A percentile compares a stretch with the other conserved stretches of the same genome.
Conservation (phyloP, 1,139 yeast genomes). For the Debaryomycetaceae sp. region DNA sequence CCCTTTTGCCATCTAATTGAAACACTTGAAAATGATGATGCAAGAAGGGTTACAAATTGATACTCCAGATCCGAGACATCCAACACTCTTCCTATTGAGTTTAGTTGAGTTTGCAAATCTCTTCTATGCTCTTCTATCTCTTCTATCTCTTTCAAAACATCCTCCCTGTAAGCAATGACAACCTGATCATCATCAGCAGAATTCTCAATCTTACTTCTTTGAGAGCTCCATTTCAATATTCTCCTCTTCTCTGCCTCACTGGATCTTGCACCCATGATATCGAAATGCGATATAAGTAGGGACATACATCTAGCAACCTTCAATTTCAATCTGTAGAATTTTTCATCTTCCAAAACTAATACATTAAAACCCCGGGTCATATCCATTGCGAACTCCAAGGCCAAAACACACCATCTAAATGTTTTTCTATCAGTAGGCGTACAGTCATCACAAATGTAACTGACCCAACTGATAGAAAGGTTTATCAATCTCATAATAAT, state of each 20-base stretch:
- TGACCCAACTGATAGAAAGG: constrained; percentile 84
- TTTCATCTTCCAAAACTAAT: constrained; percentile 72
- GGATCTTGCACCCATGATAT: constrained; percentile 96
- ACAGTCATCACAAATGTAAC: constrained; percentile 92
- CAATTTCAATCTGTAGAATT: constrained; percentile 65
- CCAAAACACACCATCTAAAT: constrained; percentile 93
- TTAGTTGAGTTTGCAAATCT: constrained; percentile 44
- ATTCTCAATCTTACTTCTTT: constrained; percentile 44
- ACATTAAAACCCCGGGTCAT: constrained; percentile 91
- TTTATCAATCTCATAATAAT: constrained; percentile 72
- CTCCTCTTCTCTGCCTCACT: constrained; percentile 70
- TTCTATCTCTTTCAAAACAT: constrained; percentile 56
- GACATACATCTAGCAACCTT: constrained; percentile 97
- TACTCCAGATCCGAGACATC: constrained; percentile 87
- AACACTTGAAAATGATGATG: constrained; percentile 85
- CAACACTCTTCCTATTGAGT: constrained; percentile 78
- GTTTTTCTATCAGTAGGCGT: constrained; percentile 88
- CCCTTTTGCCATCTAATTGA: constrained; percentile 98
- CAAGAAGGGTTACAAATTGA: constrained; percentile 79
- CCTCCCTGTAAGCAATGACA: constrained; percentile 52
- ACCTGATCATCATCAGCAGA: constrained; percentile 62
- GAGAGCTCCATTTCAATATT: constrained; percentile 51
- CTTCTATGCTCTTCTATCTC: constrained; percentile 57
- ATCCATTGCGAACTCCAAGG: constrained; percentile 94
- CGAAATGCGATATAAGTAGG: constrained; percentile 88